Percentiles rank a stretch among this genome's conserved stretches.
phyloP scores from a whole-genome alignment of 768 basidiomycete genomes.

The Psilocybe cyanescens region DNA sequence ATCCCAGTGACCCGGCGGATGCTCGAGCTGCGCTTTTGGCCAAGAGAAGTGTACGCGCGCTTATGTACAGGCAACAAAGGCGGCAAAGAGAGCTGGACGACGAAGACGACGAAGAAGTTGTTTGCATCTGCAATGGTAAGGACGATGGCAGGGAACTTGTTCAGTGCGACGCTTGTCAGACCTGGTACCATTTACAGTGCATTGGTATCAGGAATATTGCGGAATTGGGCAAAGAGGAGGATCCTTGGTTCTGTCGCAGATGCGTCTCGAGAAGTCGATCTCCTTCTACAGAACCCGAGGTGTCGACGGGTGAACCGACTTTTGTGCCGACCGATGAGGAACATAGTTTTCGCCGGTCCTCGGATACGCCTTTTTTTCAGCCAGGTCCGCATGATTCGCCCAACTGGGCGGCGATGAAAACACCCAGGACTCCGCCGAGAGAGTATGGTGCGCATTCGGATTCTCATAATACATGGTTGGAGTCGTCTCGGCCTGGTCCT shows the following conservation, averaged over 20 bases:
- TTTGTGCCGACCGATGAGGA: slow-evolving; percentile 70
- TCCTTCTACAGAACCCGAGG: slow-evolving; percentile 38
- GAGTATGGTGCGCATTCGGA: slow-evolving; percentile 25
- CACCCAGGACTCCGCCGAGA: slow-evolving; percentile 54
- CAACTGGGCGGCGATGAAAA: slow-evolving; percentile 46
- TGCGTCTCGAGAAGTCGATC: slow-evolving; percentile 52
- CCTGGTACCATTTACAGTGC: slow-evolving; percentile 84
- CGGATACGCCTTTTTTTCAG: slow-evolving; percentile 66
- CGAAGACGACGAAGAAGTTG: slow-evolving; percentile 46
- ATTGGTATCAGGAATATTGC: slow-evolving; percentile 68
- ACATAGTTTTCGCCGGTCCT: slow-evolving; percentile 39
- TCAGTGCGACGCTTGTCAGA: slow-evolving; percentile 80
- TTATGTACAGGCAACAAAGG: slow-evolving; percentile 57
- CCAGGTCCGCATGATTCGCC: slow-evolving; percentile 61
- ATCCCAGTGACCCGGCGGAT: slow-evolving; percentile 75
- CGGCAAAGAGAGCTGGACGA: slow-evolving; percentile 37
- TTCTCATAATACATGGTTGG: slow-evolving; percentile 44
- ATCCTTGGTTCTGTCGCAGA: slow-evolving; percentile 75
- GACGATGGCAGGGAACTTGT: slow-evolving; percentile 80
- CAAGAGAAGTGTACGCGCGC: slow-evolving; percentile 67
- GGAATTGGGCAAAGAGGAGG: slow-evolving; percentile 76
- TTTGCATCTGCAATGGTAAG: slow-evolving; percentile 69
- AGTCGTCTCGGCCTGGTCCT: slow-evolving; percentile 56
- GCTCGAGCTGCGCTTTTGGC: slow-evolving; percentile 75
- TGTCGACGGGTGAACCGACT: slow-evolving; percentile 57